Evolutionary conservation across 352 stramenopile species (phyloP).

Genomic region (Phytophthora sojae): DNA sequence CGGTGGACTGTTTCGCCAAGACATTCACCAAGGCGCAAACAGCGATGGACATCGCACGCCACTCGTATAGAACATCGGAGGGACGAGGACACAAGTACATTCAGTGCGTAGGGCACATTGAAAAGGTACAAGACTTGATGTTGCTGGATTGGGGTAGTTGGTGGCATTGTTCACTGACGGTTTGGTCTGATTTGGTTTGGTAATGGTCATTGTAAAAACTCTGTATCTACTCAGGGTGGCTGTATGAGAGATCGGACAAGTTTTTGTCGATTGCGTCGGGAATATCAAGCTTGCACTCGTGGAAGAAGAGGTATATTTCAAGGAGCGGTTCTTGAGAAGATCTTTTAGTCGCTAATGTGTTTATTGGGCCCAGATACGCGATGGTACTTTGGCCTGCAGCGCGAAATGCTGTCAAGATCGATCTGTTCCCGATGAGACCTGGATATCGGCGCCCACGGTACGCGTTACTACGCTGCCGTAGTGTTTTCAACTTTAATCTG

Average conservation of each 20-base stretch:
- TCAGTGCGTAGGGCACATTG: too few relatives aligned
- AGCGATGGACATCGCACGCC: too few relatives aligned
- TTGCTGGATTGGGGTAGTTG: too few relatives aligned
- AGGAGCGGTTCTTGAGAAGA: neutral
- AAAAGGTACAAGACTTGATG: too few relatives aligned
- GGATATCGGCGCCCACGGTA: constrained; percentile 75
- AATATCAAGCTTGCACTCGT: constrained; percentile 76
- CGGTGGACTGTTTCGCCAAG: too few relatives aligned
- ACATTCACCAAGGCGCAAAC: too few relatives aligned
- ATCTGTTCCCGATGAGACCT: constrained; percentile 81
- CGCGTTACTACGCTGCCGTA: neutral
- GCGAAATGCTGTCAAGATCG: constrained; percentile 72
- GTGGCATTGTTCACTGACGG: constrained; percentile 45
- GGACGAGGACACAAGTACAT: too few relatives aligned
- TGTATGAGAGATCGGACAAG: constrained; percentile 86
- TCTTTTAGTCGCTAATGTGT: neutral
- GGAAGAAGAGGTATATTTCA: constrained; percentile 71
- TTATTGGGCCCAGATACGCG: constrained; percentile 60
- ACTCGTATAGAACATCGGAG: too few relatives aligned
- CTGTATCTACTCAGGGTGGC: constrained; percentile 82
- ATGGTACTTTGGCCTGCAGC: constrained; percentile 72
- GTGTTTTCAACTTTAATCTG: too few relatives aligned
- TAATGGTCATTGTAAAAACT: constrained; percentile 56
- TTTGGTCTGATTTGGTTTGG: neutral
- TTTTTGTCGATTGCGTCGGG: constrained; percentile 79